Conservation (phyloP, 768 basidiomycete genomes). For the Nidularia sp. region DNA sequence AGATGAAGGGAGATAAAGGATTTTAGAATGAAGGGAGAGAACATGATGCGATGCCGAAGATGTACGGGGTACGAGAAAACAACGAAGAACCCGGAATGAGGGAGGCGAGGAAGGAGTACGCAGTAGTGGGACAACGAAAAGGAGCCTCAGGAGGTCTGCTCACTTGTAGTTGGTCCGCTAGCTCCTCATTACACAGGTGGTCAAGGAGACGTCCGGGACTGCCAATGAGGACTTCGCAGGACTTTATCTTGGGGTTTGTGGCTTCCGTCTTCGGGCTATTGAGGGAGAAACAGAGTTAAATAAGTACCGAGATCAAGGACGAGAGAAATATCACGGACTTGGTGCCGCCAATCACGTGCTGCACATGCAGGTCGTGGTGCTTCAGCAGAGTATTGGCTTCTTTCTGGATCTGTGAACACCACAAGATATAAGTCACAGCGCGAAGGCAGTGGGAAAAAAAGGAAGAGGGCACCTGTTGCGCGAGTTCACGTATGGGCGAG, state of each 20-base stretch:
- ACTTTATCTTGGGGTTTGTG: slow-evolving; percentile 17
- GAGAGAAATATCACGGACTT: slow-evolving; percentile 24
- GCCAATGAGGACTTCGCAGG: slow-evolving; percentile 59
- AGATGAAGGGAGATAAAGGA: no score
- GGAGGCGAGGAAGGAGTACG: slow-evolving; percentile 47
- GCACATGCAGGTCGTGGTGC: slow-evolving; percentile 36
- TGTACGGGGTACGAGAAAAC: no score
- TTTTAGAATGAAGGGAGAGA: no score
- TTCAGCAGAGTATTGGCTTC: slow-evolving; percentile 46
- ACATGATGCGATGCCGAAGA: no score
- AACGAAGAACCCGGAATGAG: no score
- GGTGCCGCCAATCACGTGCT: slow-evolving; percentile 53
- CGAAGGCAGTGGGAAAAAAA: no score
- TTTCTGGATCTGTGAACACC: slow-evolving; percentile 43
- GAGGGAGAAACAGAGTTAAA: slow-evolving; percentile 2
- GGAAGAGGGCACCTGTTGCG: slow-evolving; percentile 30
- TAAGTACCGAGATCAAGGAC: background rate
- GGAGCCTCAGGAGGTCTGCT: slow-evolving; percentile 52
- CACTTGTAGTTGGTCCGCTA: slow-evolving; percentile 28
- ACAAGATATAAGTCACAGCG: no score
- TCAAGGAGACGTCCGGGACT: slow-evolving; percentile 77
- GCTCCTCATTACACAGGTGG: slow-evolving; percentile 41
- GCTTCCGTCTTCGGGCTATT: slow-evolving; percentile 7
- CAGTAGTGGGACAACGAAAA: slow-evolving; percentile 72
- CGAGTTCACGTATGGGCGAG: slow-evolving; percentile 73